Base-by-base conservation (phyloP, 1,284 basidiomycete species). In the Rhodotorula sp. region DNA sequence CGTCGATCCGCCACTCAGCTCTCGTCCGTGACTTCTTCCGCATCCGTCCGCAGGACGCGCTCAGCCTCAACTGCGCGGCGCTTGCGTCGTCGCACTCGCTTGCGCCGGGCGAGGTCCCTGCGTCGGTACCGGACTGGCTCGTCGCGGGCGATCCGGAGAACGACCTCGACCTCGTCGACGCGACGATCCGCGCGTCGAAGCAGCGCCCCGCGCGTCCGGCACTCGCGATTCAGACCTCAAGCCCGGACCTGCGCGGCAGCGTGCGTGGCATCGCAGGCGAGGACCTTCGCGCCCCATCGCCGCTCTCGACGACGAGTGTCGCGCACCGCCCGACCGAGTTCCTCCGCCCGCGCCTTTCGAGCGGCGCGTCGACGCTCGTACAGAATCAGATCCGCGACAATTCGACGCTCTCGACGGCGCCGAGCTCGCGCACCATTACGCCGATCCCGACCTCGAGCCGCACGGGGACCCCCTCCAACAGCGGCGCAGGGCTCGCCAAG, bases 21-120 rank as follows among this genome's bases (percentile, higher is more conserved):
- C 37, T 76, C 56, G 75, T 78, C 8, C 69, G 63, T 10, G 67
- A 74, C 27, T 78, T 78, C 68, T 78, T 78, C 61, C 59, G 64
- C 12, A 29, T 75, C 22, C 62, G 65, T 25, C 61, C 64, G 21
- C 61, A 71, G 27, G 68, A 58, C 48, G 22, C 21, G 10, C 36
- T 32, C 39, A 32, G 64, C 46, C 27, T 25, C 19, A 21, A 55
- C 27, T 46, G 44, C n/a, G 54, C 61, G 22, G 66, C 62, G 21
- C 37, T 51, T n/a, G 22, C 39, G 4, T 56, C 37, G 22, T 29
- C 71, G 3, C 53, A 60, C 25, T 53, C 64, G 54, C 36, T 29
- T 22, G 44, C 44, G 5, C 6, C 13, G n/a, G 19, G 25, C 37
- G 48, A 46, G 36, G 44, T 29, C n/a, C 50, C 53, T 19, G 41